A percentile compares a stretch with the other conserved stretches of the same genome.
phyloP scores from a whole-genome alignment of 1,139 yeast species.

The Suhomyces kunorum region DNA sequence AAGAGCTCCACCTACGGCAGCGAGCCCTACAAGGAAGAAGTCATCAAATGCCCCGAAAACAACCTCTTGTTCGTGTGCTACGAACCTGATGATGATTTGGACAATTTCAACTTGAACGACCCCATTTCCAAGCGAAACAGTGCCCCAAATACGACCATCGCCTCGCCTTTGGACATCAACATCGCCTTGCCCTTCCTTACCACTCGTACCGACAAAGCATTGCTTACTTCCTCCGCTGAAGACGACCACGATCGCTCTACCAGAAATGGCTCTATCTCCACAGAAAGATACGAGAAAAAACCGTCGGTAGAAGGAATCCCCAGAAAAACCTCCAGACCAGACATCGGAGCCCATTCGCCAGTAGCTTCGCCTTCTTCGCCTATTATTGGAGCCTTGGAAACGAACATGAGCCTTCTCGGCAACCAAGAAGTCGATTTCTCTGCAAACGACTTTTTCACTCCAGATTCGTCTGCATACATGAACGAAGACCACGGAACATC shows the following conservation, averaged over 20 bases:
- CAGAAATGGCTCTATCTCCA: slow-evolving; percentile 19
- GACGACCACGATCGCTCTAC: slow-evolving; percentile 27
- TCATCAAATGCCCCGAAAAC: slow-evolving; percentile 59
- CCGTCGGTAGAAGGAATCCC: slow-evolving; percentile 3
- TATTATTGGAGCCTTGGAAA: slow-evolving; percentile 44
- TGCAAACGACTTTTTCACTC: slow-evolving; percentile 25
- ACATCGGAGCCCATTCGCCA: slow-evolving; percentile 6
- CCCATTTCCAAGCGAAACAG: slow-evolving; percentile 11
- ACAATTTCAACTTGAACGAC: slow-evolving; percentile 20
- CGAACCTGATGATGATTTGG: slow-evolving; percentile 43
- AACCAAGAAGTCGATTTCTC: slow-evolving; percentile 1
- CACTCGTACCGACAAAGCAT: slow-evolving; percentile 38
- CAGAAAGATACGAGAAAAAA: slow-evolving; percentile 2
- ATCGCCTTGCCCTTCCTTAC: slow-evolving; percentile 50
- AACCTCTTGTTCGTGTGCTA: slow-evolving; percentile 62
- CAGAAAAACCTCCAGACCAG: slow-evolving; percentile 1
- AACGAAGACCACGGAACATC: slow-evolving; percentile 21
- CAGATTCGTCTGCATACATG: slow-evolving; percentile 33
- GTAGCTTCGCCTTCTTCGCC: slow-evolving; percentile 30
- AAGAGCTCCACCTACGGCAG: slow-evolving; percentile 30
- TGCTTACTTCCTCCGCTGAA: slow-evolving; percentile 27
- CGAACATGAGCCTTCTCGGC: slow-evolving; percentile 35
- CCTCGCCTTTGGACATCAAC: slow-evolving; percentile 48
- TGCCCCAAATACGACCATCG: slow-evolving; percentile 31
- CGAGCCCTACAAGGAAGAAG: slow-evolving; percentile 62